These are phyloP conservation scores for Hymenoscyphus scutula DNA, from an alignment of 2,329 filamentous ascomycete genomes.

Conservation along the genomic window DNA sequence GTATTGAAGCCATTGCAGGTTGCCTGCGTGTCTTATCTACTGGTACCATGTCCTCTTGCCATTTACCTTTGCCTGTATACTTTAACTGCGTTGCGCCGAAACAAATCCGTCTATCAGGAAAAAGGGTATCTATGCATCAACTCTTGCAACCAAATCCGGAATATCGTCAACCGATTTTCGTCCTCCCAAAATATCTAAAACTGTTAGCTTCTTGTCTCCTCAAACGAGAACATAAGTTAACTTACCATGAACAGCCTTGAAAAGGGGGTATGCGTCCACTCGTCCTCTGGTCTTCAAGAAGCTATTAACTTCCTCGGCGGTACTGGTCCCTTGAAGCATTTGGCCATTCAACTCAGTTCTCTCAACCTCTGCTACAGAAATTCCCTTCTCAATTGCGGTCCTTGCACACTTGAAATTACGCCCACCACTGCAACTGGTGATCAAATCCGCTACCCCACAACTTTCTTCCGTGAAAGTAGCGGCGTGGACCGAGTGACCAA, in stretches of 20 bases:
- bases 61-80: slow-evolving; percentile 1
- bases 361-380: slow-evolving; percentile 85
- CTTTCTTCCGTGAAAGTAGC: slow-evolving; percentile 96
- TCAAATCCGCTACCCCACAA: slow-evolving; percentile 90
- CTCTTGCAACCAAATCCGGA: slow-evolving; percentile 52
- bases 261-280: slow-evolving; percentile 84
- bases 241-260: slow-evolving; percentile 73
- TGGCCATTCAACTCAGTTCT: slow-evolving; percentile 89
- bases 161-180: slow-evolving; percentile 77
- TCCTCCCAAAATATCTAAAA: slow-evolving; percentile 69
- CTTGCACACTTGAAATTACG: slow-evolving; percentile 94
- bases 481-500: slow-evolving; percentile 74
- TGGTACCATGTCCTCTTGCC: background rate
- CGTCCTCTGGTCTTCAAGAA: slow-evolving; percentile 78
- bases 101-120: background rate
- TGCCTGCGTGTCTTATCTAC: slow-evolving; percentile 10
- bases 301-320: slow-evolving; percentile 84
- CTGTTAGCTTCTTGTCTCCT: slow-evolving; percentile 16
- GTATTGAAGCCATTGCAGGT: slow-evolving; percentile 5
- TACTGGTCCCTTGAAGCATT: slow-evolving; percentile 92
- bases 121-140: slow-evolving; percentile 12
- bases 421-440: slow-evolving; percentile 89
- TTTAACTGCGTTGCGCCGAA: background rate
- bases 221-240: slow-evolving; percentile 8
- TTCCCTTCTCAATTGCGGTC: slow-evolving; percentile 75